phyloP scores from a whole-genome alignment of 2,329 filamentous ascomycete genomes.

The Herpotrichia juniperi region DNA sequence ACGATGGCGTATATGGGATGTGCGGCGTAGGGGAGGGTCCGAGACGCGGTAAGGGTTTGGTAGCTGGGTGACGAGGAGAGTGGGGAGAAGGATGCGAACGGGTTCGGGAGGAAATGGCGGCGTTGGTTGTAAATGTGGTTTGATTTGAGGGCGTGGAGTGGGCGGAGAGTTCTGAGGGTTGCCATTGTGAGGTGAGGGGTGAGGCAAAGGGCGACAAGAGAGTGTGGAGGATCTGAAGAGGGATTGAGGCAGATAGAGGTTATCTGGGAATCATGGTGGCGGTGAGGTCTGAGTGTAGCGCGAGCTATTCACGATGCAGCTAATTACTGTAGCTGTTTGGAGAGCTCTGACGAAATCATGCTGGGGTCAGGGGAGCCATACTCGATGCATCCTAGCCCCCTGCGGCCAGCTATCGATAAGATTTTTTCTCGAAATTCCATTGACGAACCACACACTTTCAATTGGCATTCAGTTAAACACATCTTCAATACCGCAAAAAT shows the following conservation, averaged over 20 bases:
- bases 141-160: slow-evolving; percentile 27
- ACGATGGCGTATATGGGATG: slow-evolving; percentile 80
- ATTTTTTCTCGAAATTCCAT: slow-evolving; percentile 5
- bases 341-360: background rate
- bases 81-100: slow-evolving; percentile 51
- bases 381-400: background rate
- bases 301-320: slow-evolving; percentile 12
- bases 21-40: slow-evolving; percentile 77
- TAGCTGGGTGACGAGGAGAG: slow-evolving; percentile 36
- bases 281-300: slow-evolving; percentile 7
- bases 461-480: background rate
- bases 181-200: slow-evolving; percentile 28
- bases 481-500: background rate
- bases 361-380: background rate
- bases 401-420: slow-evolving; percentile 26
- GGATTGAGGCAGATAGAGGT: slow-evolving; percentile 12
- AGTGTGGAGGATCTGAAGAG: background rate
- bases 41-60: slow-evolving; percentile 74
- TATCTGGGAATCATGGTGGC: slow-evolving; percentile 22
- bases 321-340: slow-evolving; percentile 28
- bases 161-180: slow-evolving; percentile 40
- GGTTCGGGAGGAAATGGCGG: slow-evolving; percentile 53
- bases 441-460: background rate
- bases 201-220: background rate
- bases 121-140: slow-evolving; percentile 22